Percentiles rank a stretch among this genome's conserved stretches.
Evolutionary conservation across 2,329 filamentous ascomycete genomes (phyloP).

Genomic region (Cordyceps militaris): DNA sequence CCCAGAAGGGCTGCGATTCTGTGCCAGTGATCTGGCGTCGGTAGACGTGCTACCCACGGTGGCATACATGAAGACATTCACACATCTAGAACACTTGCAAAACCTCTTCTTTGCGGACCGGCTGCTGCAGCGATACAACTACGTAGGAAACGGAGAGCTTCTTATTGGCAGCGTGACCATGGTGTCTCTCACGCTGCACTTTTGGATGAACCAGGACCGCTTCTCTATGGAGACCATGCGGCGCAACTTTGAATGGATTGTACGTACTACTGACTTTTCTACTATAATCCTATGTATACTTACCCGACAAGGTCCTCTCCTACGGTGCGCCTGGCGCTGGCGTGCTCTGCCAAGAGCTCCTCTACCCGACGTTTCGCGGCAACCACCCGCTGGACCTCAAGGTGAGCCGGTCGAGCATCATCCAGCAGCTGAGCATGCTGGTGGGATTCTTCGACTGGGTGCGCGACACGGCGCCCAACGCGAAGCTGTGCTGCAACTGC

Average conservation of each 20-base stretch:
- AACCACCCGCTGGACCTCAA: conserved; percentile 25
- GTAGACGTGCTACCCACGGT: conserved; percentile 24
- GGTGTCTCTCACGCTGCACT: conserved; percentile 37
- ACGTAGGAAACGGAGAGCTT: conserved; percentile 31
- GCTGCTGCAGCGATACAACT: conserved; percentile 40
- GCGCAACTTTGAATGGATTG: conserved; percentile 43
- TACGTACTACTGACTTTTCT: conserved; percentile 20
- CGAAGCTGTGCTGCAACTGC: conserved; percentile 39
- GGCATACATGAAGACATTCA: conserved; percentile 37
- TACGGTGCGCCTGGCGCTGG: conserved; percentile 43
- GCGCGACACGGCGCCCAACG: conserved; percentile 39
- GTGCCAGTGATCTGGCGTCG: conserved; percentile 31
- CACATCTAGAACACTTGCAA: conserved; percentile 44
- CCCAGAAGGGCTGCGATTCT: conserved; percentile 32
- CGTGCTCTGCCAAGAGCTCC: conserved; percentile 43
- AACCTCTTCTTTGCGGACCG: conserved; percentile 54
- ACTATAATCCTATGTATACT: not conserved
- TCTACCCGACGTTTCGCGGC: conserved; percentile 29
- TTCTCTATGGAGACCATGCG: conserved; percentile 29
- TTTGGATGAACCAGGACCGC: conserved; percentile 44
- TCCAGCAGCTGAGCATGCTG: conserved; percentile 45
- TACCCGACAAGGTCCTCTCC: conserved; percentile 34
- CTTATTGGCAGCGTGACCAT: conserved; percentile 40
- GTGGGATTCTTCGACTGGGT: conserved; percentile 47
- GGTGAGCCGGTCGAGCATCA: conserved; percentile 40